Evolutionary conservation across 2,329 filamentous ascomycete genomes (phyloP).

Genomic region (Arthrobotrys megalospora): DNA sequence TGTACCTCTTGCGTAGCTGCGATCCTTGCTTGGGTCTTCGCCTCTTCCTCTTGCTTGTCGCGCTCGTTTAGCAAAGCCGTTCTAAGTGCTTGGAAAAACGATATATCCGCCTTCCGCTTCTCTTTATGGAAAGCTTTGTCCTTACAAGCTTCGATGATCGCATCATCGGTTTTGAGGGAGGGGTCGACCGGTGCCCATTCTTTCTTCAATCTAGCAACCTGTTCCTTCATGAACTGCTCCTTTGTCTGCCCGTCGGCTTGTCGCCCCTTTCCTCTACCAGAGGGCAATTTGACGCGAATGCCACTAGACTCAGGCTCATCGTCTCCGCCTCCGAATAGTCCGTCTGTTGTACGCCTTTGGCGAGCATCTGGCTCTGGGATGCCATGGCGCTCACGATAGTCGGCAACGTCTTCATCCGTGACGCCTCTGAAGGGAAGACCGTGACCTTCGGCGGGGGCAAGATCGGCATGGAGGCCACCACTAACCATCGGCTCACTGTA

Average conservation of each 20-base stretch:
- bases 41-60: conserved; percentile 27
- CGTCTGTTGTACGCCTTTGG: conserved; percentile 17
- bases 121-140: conserved; percentile 39
- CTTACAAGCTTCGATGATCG: conserved; percentile 48
- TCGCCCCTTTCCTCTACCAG: conserved; percentile 34
- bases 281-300: conserved; percentile 37
- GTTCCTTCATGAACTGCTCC: conserved; percentile 49
- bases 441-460: conserved; percentile 71
- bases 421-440: conserved; percentile 62
- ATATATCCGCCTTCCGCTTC: conserved; percentile 34
- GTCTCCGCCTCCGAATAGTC: conserved; percentile 17
- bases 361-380: conserved; percentile 28
- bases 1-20: conserved; percentile 34
- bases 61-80: conserved; percentile 45
- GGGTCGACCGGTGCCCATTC: conserved; percentile 53
- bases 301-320: conserved; percentile 13
- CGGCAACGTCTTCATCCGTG: conserved; percentile 67
- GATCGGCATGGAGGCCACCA: conserved; percentile 85
- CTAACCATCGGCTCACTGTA: conserved; percentile 86
- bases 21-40: conserved; percentile 20
- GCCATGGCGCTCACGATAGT: conserved; percentile 62
- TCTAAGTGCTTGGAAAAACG: conserved; percentile 50
- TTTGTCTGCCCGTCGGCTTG: conserved; percentile 20
- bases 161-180: conserved; percentile 50
- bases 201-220: conserved; percentile 38